Conservation (phyloP, 2,329 filamentous ascomycete species). For the Mycosphaerella arachidis region DNA sequence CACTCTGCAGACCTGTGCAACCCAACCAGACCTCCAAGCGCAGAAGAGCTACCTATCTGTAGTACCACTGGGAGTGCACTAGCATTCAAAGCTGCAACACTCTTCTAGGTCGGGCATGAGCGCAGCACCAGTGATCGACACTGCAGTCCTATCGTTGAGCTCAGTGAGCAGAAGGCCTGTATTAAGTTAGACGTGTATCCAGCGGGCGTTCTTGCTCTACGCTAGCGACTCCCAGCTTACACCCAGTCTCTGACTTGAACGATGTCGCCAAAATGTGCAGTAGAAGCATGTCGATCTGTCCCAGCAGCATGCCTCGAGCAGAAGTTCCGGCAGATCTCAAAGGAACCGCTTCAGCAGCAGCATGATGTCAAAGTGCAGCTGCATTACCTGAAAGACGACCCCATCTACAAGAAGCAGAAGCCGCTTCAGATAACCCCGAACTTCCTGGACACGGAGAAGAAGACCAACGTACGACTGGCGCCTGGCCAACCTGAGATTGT, state of each 20-base stretch:
- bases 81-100: neutral
- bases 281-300: neutral
- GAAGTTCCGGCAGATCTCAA: neutral
- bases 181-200: no score
- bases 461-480: constrained; percentile 22
- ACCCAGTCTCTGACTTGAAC: neutral
- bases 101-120: neutral
- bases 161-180: no score
- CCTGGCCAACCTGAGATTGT: constrained; percentile 22
- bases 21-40: neutral
- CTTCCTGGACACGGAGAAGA: constrained; percentile 22
- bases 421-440: constrained; percentile 28
- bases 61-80: neutral
- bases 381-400: constrained; percentile 27
- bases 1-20: neutral
- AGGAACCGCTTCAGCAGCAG: constrained; percentile 26
- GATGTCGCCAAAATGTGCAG: neutral
- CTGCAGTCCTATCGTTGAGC: neutral
- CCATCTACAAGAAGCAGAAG: constrained; percentile 24
- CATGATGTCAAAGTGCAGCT: constrained; percentile 36
- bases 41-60: neutral
- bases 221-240: neutral
- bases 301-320: neutral
- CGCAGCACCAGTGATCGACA: neutral
- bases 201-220: neutral